Conservation (phyloP, 2,329 filamentous ascomycete genomes). For the Didymella pinodella region DNA sequence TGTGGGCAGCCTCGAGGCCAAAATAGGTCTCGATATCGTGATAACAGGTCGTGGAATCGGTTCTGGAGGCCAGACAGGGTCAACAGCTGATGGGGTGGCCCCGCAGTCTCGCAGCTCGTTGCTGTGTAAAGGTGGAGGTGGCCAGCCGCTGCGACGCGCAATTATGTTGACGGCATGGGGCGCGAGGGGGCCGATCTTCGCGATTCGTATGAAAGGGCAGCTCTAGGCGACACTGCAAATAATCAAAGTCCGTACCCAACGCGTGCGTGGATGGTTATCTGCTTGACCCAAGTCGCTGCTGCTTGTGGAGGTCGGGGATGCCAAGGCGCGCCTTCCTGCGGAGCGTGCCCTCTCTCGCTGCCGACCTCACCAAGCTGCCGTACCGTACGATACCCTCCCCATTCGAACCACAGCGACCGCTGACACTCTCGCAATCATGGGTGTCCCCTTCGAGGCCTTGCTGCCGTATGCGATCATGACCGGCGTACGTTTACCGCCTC, state of each 20-base stretch:
- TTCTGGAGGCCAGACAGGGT: background rate
- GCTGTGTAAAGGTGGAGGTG: slow-evolving; percentile 36
- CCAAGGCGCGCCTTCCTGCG: slow-evolving; percentile 21
- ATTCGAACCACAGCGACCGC: slow-evolving; percentile 32
- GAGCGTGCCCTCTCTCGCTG: slow-evolving; percentile 17
- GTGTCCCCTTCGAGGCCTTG: slow-evolving; percentile 71
- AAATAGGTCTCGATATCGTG: background rate
- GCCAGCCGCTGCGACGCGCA: slow-evolving; percentile 32
- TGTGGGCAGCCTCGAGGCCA: background rate
- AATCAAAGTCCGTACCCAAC: slow-evolving; percentile 35
- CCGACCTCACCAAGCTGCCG: slow-evolving; percentile 21
- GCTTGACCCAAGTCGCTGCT: slow-evolving; percentile 40
- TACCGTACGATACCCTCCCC: slow-evolving; percentile 24
- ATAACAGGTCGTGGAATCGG: background rate
- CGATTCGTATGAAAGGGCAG: slow-evolving; percentile 43
- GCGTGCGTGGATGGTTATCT: slow-evolving; percentile 39
- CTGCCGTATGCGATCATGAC: slow-evolving; percentile 71
- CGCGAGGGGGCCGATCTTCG: slow-evolving; percentile 35
- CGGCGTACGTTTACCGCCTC: slow-evolving; percentile 57
- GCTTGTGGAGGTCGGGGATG: slow-evolving; percentile 32
- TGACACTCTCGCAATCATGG: slow-evolving; percentile 59
- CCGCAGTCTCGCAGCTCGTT: slow-evolving; percentile 38
- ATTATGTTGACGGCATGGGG: slow-evolving; percentile 32
- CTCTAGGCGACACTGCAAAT: slow-evolving; percentile 46
- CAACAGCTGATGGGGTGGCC: slow-evolving; percentile 11